phyloP scores from a whole-genome alignment of 208 protist genomes.

The Borovskyia barvae region DNA sequence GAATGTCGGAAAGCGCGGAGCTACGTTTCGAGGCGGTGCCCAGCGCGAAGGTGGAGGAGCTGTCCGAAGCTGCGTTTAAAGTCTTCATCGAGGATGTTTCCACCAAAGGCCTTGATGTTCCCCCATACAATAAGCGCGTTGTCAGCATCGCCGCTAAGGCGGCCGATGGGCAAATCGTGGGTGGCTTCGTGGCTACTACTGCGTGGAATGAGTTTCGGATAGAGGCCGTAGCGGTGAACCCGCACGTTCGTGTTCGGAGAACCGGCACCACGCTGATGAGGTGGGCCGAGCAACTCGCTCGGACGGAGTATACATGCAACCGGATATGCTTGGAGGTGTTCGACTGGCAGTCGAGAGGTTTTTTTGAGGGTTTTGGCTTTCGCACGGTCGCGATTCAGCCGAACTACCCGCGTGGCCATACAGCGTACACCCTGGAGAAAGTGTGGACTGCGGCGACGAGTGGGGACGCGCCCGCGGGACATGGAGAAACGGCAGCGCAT shows the following conservation, averaged over 20 bases:
- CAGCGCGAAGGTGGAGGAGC: neutral
- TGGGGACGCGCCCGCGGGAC: neutral
- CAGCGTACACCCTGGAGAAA: constrained; percentile 26
- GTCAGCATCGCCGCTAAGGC: constrained; percentile 13
- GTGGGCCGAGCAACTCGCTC: constrained; percentile 5
- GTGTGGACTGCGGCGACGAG: constrained; percentile 3
- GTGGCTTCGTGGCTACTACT: neutral
- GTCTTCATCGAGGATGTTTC: neutral
- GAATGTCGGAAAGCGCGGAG: neutral
- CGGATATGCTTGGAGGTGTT: constrained; percentile 3
- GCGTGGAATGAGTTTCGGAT: constrained; percentile 15
- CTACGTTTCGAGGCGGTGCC: constrained; percentile 3
- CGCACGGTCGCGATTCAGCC: constrained; percentile 7
- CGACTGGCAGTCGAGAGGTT: constrained; percentile 24
- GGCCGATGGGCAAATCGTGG: constrained; percentile 7
- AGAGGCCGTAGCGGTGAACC: constrained; percentile 9
- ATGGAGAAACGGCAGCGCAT: neutral
- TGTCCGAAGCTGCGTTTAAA: neutral
- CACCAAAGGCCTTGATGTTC: neutral
- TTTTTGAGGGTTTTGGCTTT: constrained; percentile 20
- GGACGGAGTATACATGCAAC: constrained; percentile 5
- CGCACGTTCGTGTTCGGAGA: constrained; percentile 16
- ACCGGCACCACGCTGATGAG: constrained; percentile 16
- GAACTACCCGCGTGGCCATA: constrained; percentile 16
- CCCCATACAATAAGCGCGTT: neutral